Percentiles rank a stretch among this genome's conserved stretches.
These are phyloP conservation scores for Zymoseptoria ardabiliae DNA, from an alignment of 2,329 filamentous ascomycete species.

Conservation along the genomic window DNA sequence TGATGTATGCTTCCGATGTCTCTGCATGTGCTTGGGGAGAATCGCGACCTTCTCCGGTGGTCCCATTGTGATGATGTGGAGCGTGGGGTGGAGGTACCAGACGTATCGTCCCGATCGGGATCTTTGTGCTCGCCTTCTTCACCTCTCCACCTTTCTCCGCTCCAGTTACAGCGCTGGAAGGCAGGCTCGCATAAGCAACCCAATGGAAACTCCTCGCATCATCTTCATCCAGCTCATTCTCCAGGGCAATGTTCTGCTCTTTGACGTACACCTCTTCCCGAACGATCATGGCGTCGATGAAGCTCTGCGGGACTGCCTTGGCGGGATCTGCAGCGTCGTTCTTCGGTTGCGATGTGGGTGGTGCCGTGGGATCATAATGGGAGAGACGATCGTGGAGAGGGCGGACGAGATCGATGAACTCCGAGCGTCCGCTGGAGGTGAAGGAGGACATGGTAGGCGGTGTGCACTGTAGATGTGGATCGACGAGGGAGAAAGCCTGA, in stretches of 20 bases:
- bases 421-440: slow-evolving; percentile 9
- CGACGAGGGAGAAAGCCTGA: neutral
- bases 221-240: slow-evolving; percentile 73
- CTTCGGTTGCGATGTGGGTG: slow-evolving; percentile 23
- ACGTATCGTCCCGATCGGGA: slow-evolving; percentile 67
- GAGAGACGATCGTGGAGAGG: slow-evolving; percentile 25
- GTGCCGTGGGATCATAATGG: slow-evolving; percentile 24
- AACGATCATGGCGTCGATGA: slow-evolving; percentile 50
- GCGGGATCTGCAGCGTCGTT: slow-evolving; percentile 26
- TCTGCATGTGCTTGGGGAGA: slow-evolving; percentile 23
- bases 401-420: slow-evolving; percentile 28
- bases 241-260: slow-evolving; percentile 50
- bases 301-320: slow-evolving; percentile 36
- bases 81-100: slow-evolving; percentile 72
- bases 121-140: slow-evolving; percentile 32
- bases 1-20: slow-evolving; percentile 68
- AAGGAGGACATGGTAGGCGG: neutral
- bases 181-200: slow-evolving; percentile 68
- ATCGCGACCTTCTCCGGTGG: slow-evolving; percentile 22
- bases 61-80: slow-evolving; percentile 8
- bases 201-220: slow-evolving; percentile 77
- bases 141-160: slow-evolving; percentile 28
- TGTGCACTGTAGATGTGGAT: neutral
- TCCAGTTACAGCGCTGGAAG: slow-evolving; percentile 32
- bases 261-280: slow-evolving; percentile 51